Conservation (phyloP, 2,329 filamentous ascomycete species). For the Cladosporium velox region DNA sequence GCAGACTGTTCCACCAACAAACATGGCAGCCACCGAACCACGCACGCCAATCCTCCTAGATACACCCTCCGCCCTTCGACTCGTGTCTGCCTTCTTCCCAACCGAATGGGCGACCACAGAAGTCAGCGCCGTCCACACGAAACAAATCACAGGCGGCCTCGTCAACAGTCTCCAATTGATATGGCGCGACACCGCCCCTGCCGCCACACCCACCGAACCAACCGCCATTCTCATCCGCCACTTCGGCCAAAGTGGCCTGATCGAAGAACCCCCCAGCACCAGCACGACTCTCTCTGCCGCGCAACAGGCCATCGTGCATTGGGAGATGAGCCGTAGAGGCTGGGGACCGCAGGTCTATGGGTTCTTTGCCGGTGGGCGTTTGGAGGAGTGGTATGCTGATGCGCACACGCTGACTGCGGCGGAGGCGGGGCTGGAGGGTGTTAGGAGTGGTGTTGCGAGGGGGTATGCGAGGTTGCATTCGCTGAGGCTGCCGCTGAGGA, state of each 20-base stretch:
- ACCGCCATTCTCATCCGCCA: conserved; percentile 20
- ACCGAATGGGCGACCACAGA: conserved; percentile 20
- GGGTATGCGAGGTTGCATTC: conserved; percentile 22
- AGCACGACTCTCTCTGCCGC: conserved; percentile 18
- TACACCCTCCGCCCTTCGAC: conserved; percentile 3
- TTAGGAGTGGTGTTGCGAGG: conserved; percentile 13
- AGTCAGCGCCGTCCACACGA: neutral
- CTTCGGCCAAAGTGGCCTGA: conserved; percentile 16
- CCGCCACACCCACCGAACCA: neutral
- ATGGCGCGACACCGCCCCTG: neutral
- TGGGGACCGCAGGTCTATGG: conserved; percentile 21
- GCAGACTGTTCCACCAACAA: neutral
- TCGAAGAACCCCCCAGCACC: conserved; percentile 16
- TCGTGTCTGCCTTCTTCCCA: conserved; percentile 18
- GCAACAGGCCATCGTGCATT: conserved; percentile 20
- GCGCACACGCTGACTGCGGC: conserved; percentile 19
- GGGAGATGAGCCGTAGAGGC: conserved; percentile 19
- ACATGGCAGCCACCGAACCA: neutral
- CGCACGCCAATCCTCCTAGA: neutral
- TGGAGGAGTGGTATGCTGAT: conserved; percentile 19
- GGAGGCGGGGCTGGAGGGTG: conserved; percentile 1
- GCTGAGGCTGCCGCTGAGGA: conserved; percentile 13
- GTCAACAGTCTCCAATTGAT: conserved; percentile 21
- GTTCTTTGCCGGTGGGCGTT: conserved; percentile 14
- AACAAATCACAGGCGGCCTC: conserved; percentile 17